Evolutionary conservation across 2,329 filamentous ascomycete genomes (phyloP).

Genomic region (Sporothrix euskadiensis): DNA sequence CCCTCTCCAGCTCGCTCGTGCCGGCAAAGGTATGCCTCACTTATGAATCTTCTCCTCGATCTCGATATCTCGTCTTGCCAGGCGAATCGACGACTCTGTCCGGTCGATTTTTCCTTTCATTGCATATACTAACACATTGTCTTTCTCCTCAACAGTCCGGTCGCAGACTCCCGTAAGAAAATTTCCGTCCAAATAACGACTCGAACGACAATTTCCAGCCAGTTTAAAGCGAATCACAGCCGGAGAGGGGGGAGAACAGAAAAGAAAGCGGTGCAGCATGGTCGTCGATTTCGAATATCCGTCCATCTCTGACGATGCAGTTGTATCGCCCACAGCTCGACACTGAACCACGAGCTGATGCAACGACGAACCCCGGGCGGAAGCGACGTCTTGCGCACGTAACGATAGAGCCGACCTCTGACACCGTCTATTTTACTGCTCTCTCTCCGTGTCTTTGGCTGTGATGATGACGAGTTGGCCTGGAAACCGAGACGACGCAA

Average conservation of each 20-base stretch:
- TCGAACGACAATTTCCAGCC: not conserved
- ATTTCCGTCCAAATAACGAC: not conserved
- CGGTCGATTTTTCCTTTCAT: not conserved
- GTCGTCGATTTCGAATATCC: not conserved
- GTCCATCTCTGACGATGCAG: not conserved
- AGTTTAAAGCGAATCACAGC: not conserved
- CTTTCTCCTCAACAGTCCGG: slow-evolving; percentile 28
- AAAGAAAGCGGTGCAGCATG: not conserved
- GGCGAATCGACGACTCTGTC: not conserved
- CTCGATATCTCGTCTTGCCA: slow-evolving; percentile 43
- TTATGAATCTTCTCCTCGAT: slow-evolving; percentile 70
- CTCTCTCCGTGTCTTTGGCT: not conserved
- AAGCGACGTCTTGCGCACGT: not conserved
- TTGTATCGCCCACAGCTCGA: not conserved
- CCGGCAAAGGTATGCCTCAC: slow-evolving; percentile 86
- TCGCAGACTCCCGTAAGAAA: slow-evolving; percentile 35
- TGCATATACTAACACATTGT: slow-evolving; percentile 16
- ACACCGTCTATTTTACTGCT: not conserved
- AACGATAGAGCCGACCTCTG: not conserved
- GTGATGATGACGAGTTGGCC: not conserved
- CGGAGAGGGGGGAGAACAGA: not conserved
- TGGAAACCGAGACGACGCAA: not conserved
- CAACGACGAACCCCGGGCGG: not conserved
- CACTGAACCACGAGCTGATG: not conserved
- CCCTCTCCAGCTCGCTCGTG: slow-evolving; percentile 33